Evolutionary conservation across 1,284 basidiomycete genomes (phyloP).

Genomic region (Leccinum griseonigrum): DNA sequence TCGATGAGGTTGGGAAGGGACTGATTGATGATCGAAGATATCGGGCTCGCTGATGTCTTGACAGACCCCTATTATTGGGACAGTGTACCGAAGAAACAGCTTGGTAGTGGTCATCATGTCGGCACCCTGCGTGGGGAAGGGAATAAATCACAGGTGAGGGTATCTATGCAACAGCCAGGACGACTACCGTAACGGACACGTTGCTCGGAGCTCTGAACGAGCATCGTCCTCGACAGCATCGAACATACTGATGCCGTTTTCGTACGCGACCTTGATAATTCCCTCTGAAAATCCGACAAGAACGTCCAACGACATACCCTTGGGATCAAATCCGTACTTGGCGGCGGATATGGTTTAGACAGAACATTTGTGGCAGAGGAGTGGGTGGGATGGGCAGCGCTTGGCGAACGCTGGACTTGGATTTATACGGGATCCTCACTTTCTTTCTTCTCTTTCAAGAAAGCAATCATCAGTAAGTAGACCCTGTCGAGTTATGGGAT

Average conservation of each 20-base stretch:
- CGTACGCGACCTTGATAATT: constrained; percentile 41
- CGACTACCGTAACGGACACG: no score
- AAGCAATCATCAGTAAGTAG: not conserved
- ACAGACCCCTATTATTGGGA: constrained; percentile 53
- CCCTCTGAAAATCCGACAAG: constrained; percentile 27
- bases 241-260: constrained; percentile 49
- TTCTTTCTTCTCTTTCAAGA: not conserved
- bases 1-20: constrained; percentile 50
- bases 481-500: not conserved
- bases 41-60: constrained; percentile 58
- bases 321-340: constrained; percentile 45
- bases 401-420: not conserved
- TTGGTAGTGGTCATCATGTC: constrained; percentile 61
- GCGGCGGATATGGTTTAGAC: constrained; percentile 14
- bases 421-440: not conserved
- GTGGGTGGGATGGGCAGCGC: not conserved
- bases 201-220: constrained; percentile 35
- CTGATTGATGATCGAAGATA: no score
- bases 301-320: constrained; percentile 41
- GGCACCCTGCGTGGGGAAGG: no score
- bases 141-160: no score
- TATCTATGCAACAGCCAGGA: no score
- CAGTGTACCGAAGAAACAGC: constrained; percentile 47
- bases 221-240: constrained; percentile 62
- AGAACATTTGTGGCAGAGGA: not conserved